These are phyloP conservation scores for Xerophyta viscosa DNA, from an alignment of 106 monocot species.

Conservation along the genomic window DNA sequence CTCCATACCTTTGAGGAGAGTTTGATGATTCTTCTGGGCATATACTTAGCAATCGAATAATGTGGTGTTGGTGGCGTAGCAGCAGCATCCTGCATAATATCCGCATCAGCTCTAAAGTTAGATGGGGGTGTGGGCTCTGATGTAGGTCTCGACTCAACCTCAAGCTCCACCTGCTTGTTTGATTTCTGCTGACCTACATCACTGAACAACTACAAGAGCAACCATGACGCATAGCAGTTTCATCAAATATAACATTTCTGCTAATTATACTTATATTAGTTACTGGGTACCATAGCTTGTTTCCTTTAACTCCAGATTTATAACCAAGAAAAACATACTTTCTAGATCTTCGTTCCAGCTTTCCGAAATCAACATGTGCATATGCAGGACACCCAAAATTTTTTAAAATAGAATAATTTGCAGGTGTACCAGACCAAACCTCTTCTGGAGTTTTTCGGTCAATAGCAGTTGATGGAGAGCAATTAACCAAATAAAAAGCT, in stretches of 20 bases:
- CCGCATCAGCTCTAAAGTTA: too few species aligned
- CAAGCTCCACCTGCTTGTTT: too few species aligned
- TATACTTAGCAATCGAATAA: background rate
- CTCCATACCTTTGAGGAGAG: background rate
- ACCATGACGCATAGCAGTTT: background rate
- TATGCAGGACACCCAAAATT: conserved; percentile 20
- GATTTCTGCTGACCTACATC: too few species aligned
- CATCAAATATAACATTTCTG: background rate
- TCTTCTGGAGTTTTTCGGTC: conserved; percentile 8
- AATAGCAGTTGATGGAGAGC: conserved; percentile 6
- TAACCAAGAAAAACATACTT: background rate
- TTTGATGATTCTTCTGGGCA: background rate
- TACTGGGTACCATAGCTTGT: background rate
- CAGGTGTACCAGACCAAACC: conserved; percentile 14
- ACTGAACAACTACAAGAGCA: too few species aligned
- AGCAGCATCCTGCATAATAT: background rate
- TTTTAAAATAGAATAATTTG: conserved; percentile 24
- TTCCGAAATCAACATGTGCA: background rate
- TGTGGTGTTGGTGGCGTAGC: background rate
- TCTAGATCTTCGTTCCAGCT: background rate
- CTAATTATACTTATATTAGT: background rate
- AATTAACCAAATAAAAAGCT: conserved; percentile 18
- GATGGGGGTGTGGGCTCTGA: too few species aligned
- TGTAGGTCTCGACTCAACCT: too few species aligned
- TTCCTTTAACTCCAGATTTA: background rate